Base-by-base conservation (phyloP, 176 grass and related monocot species). In the Chloris gayana region DNA sequence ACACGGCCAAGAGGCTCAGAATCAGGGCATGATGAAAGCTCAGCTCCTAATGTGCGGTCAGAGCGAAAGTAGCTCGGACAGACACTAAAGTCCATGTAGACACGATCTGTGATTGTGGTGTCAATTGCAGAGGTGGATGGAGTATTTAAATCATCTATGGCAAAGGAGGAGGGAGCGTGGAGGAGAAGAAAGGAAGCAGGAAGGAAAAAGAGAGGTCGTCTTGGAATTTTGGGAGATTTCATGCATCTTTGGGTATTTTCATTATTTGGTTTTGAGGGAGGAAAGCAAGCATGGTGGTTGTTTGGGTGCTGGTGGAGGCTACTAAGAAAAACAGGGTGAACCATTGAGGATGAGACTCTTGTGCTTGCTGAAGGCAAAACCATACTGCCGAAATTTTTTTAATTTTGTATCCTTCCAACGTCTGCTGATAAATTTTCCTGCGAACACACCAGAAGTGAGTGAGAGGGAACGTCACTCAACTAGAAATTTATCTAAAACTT, bases 41-140 rank as follows among this genome's bases (percentile, higher is more conserved):
- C 95, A 60, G 80, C 84, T 69, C 91, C 95, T 10, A 97, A 72
- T 58, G 82, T 37, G 47, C 94, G 89, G 69, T 98, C 95, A 49
- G 90, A 80, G 70, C 85, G 88, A 69, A 94, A 91, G 78, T 87
- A 91, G 80, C 89, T 94, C 14, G 95, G 89, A 44, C 95, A 98
- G 45, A 98, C 61, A 77, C 87, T 88, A 67, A 98, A 98, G 77
- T 98, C 95, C 87, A 98, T 92, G 88, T 91, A 98, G 61, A 98
- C 87, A 50, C 86, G 88, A 64, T 97, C 94, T 69, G 94, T 97
- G 71, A 97, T 86, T 32, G 65, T 57, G 80, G 90, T 76, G 73
- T 85, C 74, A 66, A 68, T 27, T 27, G 84, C 50, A 14, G 81
- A 81, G 38, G 93, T 42, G 2, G 81, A 65, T 14, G 82, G 57